Conservation (phyloP, 73 alveolate genomes). For the Durusdinium trenchii region DNA sequence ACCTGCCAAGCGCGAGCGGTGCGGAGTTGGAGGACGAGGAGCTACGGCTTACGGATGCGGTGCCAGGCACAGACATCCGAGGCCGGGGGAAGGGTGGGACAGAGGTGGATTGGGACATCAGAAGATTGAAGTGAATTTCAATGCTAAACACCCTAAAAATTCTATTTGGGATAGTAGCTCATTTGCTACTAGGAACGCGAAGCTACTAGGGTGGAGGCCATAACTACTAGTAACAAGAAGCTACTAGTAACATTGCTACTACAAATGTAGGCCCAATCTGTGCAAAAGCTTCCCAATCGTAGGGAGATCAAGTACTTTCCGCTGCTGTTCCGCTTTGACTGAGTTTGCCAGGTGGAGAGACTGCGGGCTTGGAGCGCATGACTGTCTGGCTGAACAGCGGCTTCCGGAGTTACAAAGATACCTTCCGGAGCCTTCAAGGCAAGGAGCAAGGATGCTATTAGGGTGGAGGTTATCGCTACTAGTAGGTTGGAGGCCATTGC, state of each 20-base stretch:
- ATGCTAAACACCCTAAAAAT: no score
- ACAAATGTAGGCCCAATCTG: background rate
- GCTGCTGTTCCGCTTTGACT: no score
- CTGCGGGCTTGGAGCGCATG: conserved; percentile 46
- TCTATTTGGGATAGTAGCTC: background rate
- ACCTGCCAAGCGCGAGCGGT: background rate
- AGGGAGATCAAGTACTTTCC: background rate
- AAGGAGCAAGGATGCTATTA: background rate
- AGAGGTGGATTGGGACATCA: conserved; percentile 22
- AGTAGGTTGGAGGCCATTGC: no score
- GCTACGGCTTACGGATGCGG: background rate
- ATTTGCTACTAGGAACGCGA: no score
- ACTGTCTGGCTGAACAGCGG: conserved; percentile 14
- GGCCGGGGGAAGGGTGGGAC: conserved; percentile 27
- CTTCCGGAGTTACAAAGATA: conserved; percentile 32
- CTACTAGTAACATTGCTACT: no score
- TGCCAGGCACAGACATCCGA: background rate
- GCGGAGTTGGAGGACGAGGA: background rate
- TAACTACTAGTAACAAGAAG: no score
- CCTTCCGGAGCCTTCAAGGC: conserved; percentile 47
- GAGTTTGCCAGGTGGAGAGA: conserved; percentile 56
- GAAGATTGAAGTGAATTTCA: no score
- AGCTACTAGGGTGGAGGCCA: no score
- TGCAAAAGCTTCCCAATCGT: background rate
- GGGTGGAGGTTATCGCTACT: no score